Base-by-base conservation (phyloP, 805 yeast genomes). In the Sporopachydermia quercuum region DNA sequence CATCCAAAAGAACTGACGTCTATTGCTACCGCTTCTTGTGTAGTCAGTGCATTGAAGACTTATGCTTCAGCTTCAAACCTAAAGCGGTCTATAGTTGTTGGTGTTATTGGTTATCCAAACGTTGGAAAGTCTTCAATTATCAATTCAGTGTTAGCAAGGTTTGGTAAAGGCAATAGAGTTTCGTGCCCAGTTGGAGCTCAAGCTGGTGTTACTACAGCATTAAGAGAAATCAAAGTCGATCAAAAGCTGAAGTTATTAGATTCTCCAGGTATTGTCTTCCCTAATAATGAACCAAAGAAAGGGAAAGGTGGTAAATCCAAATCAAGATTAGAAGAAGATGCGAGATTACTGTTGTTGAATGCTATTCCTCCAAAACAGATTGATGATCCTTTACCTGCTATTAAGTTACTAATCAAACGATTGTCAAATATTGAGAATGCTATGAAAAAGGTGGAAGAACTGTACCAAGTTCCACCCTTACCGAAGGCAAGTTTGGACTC, bases 211-310 rank as follows among this genome's bases (percentile, higher is more conserved):
- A 89, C 98, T 19, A 87, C 96, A 1, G 66, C 89, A 3, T 64
- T 91, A 57, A 75, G 96, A 62, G 93, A 86, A 58, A 86, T 89
- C 43, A 91, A 89, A 62, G 71, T 89, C 44, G 98, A 89, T 59
- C 80, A 77, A 54, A 86, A 86, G 58, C 70, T 89, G 50, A 84
- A 81, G 59, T 70, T 89, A 47, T 68, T 89, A 53, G 98, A 89
- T 60, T 84, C 96, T 40, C 98, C 98, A 39, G 98, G 98, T 55
- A 91, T 89, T 45, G 96, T 91, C 34, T 89, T 91, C 75, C 97
- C 97, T 39, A 14, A 14, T 8, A 6, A 5, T 11, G 33, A 14
- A 11, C 38, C 38, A 19, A 36, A 14, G 14, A 18, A 36, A 6
- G 34, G n/a, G 6, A 18, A 33, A 4, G 37, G 37, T 3, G 19